Conservation (phyloP, 176 grass and related monocot genomes). For the Canna indica region DNA sequence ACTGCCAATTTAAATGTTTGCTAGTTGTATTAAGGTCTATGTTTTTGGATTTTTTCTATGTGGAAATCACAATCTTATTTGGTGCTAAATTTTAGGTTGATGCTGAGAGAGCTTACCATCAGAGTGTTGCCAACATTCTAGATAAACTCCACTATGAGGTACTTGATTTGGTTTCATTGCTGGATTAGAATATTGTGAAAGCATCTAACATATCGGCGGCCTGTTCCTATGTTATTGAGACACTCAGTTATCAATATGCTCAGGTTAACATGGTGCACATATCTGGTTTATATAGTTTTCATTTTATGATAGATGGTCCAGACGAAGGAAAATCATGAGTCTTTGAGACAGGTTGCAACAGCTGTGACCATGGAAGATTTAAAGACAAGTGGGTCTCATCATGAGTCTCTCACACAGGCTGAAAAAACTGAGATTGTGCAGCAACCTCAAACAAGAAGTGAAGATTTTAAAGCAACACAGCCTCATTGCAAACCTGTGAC, state of each 20-base stretch:
- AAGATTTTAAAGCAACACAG: neutral
- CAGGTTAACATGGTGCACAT: neutral
- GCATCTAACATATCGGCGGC: neutral
- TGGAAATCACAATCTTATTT: neutral
- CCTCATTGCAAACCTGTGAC: neutral
- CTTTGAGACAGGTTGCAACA: slow-evolving; percentile 30
- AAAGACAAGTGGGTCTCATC: slow-evolving; percentile 1
- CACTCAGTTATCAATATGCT: neutral
- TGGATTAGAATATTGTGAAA: neutral
- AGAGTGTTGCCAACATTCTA: slow-evolving; percentile 74
- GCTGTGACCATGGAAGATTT: neutral
- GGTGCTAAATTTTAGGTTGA: slow-evolving; percentile 53
- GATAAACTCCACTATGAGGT: slow-evolving; percentile 92
- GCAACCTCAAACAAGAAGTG: neutral
- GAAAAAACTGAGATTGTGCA: slow-evolving; percentile 1
- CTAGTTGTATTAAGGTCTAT: neutral
- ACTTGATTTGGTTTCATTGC: slow-evolving; percentile 13
- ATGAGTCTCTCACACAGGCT: neutral
- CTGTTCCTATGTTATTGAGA: neutral
- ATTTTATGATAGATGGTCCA: slow-evolving; percentile 49
- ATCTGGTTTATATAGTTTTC: slow-evolving; percentile 4
- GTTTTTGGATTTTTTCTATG: slow-evolving; percentile 10
- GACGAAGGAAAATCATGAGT: slow-evolving; percentile 49
- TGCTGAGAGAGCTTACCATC: slow-evolving; percentile 91
- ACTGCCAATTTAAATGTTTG: neutral